Evolutionary conservation across 164 flowering plant genomes (phyloP), one percentile per base, ranked within the genome.

Genomic region (Stephania yunnanensis): DNA sequence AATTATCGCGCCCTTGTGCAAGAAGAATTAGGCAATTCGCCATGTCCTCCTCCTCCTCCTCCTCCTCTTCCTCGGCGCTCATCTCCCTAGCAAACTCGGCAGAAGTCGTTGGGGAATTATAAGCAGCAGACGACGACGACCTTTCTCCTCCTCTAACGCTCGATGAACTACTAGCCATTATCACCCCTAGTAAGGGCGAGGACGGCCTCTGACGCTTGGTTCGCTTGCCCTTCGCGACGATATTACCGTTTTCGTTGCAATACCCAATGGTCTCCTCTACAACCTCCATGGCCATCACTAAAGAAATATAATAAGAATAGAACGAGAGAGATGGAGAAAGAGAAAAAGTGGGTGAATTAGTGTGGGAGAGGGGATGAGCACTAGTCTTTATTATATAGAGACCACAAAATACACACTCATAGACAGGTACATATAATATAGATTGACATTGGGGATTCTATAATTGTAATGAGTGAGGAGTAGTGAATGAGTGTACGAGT

Each of bases 21-120:
- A 89, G 73, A 22, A 89, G 84, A 76, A 89, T 89, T 11, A 89
- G 71, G 53, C 89, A 88, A 71, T 86, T 85, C 5, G 92, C 92
- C 87, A 87, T 81, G 83, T 88, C 90, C 50, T 84, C 13, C 10
- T 48, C 85, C 25, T 86, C 85, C 25, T 86, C 87, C 64, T 86
- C 89, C 48, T 86, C 85, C 25, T 86, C 87, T 63, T 86, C 89
- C 48, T 87, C 89, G 1, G 82, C 80, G 46, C 76, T 82, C 12
- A 36, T 36, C 42, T 36, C 42, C 42, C 69, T 82, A 12, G 71
- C 29, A 5, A 75, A 63, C 25, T 73, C 82, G 10, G 44, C 46
- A 1, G 82, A 81, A 6, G 73, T 70, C 12, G 81, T 65, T 0
- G 84, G 78, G 6, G 78, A 58, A 36, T 4, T 36, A 36, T 36